Percentiles rank a stretch among this genome's conserved stretches.
Evolutionary conservation across 805 yeast genomes (phyloP).

Genomic region (Metschnikowia colocasiae): DNA sequence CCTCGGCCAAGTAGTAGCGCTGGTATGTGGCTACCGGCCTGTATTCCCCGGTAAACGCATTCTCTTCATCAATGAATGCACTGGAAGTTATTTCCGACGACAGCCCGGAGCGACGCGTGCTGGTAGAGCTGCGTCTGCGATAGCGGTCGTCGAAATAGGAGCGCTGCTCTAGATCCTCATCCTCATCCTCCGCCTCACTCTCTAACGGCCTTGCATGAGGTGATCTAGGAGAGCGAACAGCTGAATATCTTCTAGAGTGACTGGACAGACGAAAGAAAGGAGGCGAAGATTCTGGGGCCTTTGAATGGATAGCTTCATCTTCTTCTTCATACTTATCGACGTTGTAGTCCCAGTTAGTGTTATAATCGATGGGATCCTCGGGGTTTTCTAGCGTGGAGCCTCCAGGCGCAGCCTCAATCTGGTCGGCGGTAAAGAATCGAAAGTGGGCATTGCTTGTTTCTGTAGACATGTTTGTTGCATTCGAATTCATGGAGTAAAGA

Average conservation of each 20-base stretch:
- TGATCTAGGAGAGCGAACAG: constrained; percentile 14
- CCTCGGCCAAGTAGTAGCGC: constrained; percentile 90
- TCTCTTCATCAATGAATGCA: constrained; percentile 7
- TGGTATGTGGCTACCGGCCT: constrained; percentile 53
- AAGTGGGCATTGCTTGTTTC: constrained; percentile 46
- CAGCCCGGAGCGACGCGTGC: constrained; percentile 7
- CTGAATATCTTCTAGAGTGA: constrained; percentile 5
- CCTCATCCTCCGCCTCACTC: constrained; percentile 10
- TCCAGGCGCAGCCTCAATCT: constrained; percentile 84
- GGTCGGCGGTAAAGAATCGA: constrained; percentile 77
- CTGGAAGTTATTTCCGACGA: constrained; percentile 8
- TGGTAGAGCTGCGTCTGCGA: constrained; percentile 22
- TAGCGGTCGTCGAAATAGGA: constrained; percentile 25
- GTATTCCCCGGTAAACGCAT: constrained; percentile 12
- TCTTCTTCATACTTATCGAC: constrained; percentile 42
- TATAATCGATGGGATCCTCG: constrained; percentile 59
- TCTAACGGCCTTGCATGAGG: constrained; percentile 5
- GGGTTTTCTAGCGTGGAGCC: constrained; percentile 69
- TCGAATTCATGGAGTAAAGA: constrained; percentile 33
- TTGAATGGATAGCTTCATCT: constrained; percentile 3
- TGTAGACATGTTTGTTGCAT: constrained; percentile 33
- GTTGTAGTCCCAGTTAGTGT: constrained; percentile 69
- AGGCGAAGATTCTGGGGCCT: background rate
- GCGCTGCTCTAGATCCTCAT: constrained; percentile 9
- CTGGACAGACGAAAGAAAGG: background rate